Evolutionary conservation across 2,329 filamentous ascomycete species (phyloP).

Genomic region (Boeremia lycopersici): DNA sequence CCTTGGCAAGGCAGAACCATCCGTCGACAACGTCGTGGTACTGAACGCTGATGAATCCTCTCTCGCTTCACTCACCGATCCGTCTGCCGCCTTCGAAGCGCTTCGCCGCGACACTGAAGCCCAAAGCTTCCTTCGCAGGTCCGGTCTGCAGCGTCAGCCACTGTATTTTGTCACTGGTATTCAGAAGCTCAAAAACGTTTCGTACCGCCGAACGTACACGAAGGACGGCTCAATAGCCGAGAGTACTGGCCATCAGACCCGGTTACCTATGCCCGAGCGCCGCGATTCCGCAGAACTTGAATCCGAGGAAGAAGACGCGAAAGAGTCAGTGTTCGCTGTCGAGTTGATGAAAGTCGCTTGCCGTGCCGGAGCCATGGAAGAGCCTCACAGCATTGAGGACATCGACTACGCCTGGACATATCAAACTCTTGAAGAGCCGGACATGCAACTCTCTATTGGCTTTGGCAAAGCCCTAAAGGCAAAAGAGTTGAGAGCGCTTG

Average conservation of each 20-base stretch:
- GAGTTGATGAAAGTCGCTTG: constrained; percentile 36
- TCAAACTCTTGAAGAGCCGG: constrained; percentile 25
- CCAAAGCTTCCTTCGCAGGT: constrained; percentile 30
- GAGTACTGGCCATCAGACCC: constrained; percentile 11
- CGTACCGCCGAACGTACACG: constrained; percentile 18
- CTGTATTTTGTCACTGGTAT: constrained; percentile 52
- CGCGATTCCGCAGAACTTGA: constrained; percentile 30
- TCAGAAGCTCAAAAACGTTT: constrained; percentile 52
- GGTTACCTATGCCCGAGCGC: constrained; percentile 27
- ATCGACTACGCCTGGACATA: constrained; percentile 38
- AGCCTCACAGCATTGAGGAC: constrained; percentile 37
- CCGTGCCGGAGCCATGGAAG: constrained; percentile 27
- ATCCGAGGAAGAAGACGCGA: constrained; percentile 3
- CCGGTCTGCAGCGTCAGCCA: constrained; percentile 53
- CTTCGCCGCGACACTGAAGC: constrained; percentile 28
- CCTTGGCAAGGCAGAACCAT: not conserved
- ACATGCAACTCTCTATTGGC: constrained; percentile 37
- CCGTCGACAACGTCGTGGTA: constrained; percentile 18
- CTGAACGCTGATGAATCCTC: constrained; percentile 30
- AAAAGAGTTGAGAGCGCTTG: constrained; percentile 27
- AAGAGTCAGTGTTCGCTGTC: constrained; percentile 28
- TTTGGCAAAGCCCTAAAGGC: constrained; percentile 28
- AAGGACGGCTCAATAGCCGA: constrained; percentile 22
- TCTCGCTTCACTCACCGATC: constrained; percentile 19
- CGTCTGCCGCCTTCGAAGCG: constrained; percentile 29